Evolutionary conservation across 1,139 yeast species (phyloP).

Genomic region (Yamadazyma mexicana): DNA sequence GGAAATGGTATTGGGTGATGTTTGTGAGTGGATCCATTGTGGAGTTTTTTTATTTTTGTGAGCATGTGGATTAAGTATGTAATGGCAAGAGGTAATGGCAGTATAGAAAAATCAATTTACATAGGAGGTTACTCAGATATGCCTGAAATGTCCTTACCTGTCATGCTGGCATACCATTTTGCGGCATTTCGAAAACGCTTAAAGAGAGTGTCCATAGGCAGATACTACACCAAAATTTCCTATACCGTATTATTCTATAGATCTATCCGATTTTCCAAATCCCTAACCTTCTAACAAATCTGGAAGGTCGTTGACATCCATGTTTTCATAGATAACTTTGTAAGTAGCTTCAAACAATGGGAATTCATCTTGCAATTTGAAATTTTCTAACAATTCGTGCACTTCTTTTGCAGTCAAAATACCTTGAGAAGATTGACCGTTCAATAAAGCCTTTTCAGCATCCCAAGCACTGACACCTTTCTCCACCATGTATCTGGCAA

Average conservation of each 20-base stretch:
- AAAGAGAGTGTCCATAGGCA: too few relatives aligned
- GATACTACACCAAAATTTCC: neutral
- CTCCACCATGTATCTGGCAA: constrained; percentile 48
- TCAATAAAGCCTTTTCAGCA: constrained; percentile 46
- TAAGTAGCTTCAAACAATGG: constrained; percentile 69
- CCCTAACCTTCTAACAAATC: constrained; percentile 24
- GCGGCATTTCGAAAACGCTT: too few relatives aligned
- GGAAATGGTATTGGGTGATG: constrained; percentile 23
- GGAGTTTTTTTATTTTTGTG: neutral
- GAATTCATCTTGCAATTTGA: constrained; percentile 48
- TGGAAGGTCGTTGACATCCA: constrained; percentile 40
- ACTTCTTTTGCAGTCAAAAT: constrained; percentile 50
- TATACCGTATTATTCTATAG: neutral
- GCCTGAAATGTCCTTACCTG: too few relatives aligned
- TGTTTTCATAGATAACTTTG: constrained; percentile 72
- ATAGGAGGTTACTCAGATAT: too few relatives aligned
- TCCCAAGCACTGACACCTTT: constrained; percentile 44
- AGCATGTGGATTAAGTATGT: too few relatives aligned
- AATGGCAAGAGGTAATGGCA: neutral
- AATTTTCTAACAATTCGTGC: constrained; percentile 50
- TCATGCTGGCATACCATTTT: too few relatives aligned
- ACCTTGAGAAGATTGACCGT: constrained; percentile 52
- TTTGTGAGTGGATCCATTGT: neutral
- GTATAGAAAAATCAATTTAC: neutral
- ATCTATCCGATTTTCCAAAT: constrained; percentile 2